Evolutionary conservation across 345 rosid genomes (phyloP), one percentile per base, ranked within the genome.

Genomic region (Eucalyptus rudis): DNA sequence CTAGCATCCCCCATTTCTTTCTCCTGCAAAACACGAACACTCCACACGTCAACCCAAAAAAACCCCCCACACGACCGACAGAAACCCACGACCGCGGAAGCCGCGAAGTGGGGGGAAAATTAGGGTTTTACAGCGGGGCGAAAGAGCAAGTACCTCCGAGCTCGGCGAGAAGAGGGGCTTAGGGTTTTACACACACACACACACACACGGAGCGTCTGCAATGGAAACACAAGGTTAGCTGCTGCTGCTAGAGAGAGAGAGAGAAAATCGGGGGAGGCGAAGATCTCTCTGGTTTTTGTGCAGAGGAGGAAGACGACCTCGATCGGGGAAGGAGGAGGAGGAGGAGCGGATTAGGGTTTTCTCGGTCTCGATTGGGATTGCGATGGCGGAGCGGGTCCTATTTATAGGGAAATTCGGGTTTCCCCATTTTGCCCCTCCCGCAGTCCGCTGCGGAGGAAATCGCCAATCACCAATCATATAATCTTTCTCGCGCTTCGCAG

Each of bases 1-100:
- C 96, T 96, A 66, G 97, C 94, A 83, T 98, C 99, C 84, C 97
- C 99, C 99, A 98, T 98, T 3, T 71, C 3, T 68, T 5, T 33
- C 33, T 71, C 45, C 83, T 19, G 45, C 83, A 71, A 71, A 71
- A 71, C 45, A 36, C 45, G 83, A 71, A 71, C 44, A 36, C 45
- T 10, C 81, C 27, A 4, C 45, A 24, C 66, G 14, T 24, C 45
- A 71, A 36, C 83, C 44, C 81, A 5, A 9, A 5, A n/a, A n/a
- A n/a, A n/a, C n/a, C n/a, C 3, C 81, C 81, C 81, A 71, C 25
- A 33, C 44, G 3, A 19, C 83, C 83, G 45, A 10, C 40, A 13
- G 9, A 13, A 64, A n/a, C 12, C 83, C 13, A 5, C 8, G 27
- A 19, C 3, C 5, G 0, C 45, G 45, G 83, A 27, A 25, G 14